phyloP scores from a whole-genome alignment of 257 asterid genomes.

The Penstemon eatonii region DNA sequence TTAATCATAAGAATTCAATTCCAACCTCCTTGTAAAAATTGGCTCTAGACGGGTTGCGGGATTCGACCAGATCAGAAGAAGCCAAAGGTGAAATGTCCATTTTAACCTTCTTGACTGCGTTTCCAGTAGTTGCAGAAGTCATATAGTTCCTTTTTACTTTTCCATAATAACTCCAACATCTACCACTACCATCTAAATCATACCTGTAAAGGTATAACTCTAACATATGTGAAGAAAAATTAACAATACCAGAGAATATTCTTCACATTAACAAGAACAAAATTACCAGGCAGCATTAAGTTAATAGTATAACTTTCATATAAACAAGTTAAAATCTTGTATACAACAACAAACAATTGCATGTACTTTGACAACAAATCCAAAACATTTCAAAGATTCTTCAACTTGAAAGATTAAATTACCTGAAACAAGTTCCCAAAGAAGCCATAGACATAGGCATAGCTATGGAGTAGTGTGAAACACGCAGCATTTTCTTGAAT shows the following conservation, averaged over 20 bases:
- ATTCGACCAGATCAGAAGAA: slow-evolving; percentile 57
- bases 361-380: slow-evolving; percentile 21
- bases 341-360: slow-evolving; percentile 21
- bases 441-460: slow-evolving; percentile 31
- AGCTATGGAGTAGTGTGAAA: slow-evolving; percentile 27
- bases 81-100: slow-evolving; percentile 62
- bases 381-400: slow-evolving; percentile 18
- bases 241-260: no score
- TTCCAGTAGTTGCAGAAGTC: slow-evolving; percentile 39
- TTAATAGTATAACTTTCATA: slow-evolving; percentile 9
- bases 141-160: slow-evolving; percentile 42
- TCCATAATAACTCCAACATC: slow-evolving; percentile 44
- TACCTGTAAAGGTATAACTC: slow-evolving; percentile 29
- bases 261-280: no score
- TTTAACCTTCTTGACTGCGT: slow-evolving; percentile 56
- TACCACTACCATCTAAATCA: no score
- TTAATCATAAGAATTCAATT: slow-evolving; percentile 27
- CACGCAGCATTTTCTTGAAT: slow-evolving; percentile 45
- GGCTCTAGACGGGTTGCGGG: slow-evolving; percentile 51
- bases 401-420: slow-evolving; percentile 24
- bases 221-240: no score
- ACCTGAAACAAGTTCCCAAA: slow-evolving; percentile 55
- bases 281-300: no score
- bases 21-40: slow-evolving; percentile 74
- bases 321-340: slow-evolving; percentile 30